phyloP scores from a whole-genome alignment of 352 stramenopile species.

The Globisporangium iwayamae region DNA sequence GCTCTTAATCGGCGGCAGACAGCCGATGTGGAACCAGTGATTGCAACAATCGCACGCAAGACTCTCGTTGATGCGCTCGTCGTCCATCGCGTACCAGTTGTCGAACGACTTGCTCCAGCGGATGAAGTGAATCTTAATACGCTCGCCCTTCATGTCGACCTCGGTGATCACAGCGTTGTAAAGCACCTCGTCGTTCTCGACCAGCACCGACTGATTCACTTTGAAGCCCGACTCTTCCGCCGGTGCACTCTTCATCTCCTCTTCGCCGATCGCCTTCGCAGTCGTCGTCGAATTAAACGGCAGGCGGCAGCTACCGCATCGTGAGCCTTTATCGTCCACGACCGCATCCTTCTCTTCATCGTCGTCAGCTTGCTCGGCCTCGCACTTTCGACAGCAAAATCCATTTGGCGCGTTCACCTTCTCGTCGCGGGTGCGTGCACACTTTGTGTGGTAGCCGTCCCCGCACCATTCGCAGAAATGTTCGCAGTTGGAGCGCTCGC shows the following conservation, averaged over 20 bases:
- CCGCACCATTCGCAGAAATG: constrained; percentile 86
- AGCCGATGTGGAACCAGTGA: constrained; percentile 86
- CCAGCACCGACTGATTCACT: constrained; percentile 80
- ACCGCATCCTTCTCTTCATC: constrained; percentile 34
- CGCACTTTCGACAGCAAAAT: constrained; percentile 75
- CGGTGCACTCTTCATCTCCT: constrained; percentile 15
- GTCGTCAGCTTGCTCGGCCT: constrained; percentile 62
- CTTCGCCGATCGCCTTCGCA: constrained; percentile 16
- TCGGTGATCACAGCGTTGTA: constrained; percentile 86
- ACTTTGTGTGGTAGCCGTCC: constrained; percentile 76
- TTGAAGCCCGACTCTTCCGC: constrained; percentile 48
- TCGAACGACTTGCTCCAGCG: constrained; percentile 87
- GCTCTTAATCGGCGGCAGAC: constrained; percentile 81
- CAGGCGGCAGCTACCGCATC: constrained; percentile 57
- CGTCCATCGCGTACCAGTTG: constrained; percentile 87
- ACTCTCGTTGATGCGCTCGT: constrained; percentile 87
- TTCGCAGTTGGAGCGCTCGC: constrained; percentile 54
- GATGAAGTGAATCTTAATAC: constrained; percentile 86
- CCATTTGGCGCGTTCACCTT: constrained; percentile 49
- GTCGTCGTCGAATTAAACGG: constrained; percentile 43
- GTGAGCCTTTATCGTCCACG: constrained; percentile 56
- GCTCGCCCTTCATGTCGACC: constrained; percentile 63
- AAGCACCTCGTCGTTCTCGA: constrained; percentile 84
- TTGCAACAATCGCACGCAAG: constrained; percentile 88
- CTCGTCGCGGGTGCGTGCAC: constrained; percentile 45